Evolutionary conservation across 139 green algal species (phyloP).

Genomic region (Auxenochlorella pyrenoidosa): DNA sequence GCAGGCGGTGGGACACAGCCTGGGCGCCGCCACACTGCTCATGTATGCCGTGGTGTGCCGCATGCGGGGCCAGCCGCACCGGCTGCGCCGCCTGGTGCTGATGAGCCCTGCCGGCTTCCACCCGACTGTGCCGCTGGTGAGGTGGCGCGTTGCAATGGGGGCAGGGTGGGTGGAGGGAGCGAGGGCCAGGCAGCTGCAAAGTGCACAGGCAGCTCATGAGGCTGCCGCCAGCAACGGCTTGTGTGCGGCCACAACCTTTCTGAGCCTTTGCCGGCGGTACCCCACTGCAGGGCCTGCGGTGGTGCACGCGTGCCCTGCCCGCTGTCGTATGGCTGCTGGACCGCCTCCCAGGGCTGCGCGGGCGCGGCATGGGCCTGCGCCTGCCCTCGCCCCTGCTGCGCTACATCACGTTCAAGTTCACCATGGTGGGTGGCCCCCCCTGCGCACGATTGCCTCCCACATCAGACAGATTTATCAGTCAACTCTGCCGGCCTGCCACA

Average conservation of each 20-base stretch:
- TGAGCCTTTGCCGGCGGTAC: background rate
- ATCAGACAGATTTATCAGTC: too few relatives aligned
- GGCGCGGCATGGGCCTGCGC: constrained; percentile 57
- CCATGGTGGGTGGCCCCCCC: constrained; percentile 25
- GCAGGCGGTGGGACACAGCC: constrained; percentile 67
- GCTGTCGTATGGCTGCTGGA: constrained; percentile 11
- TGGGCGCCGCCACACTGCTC: constrained; percentile 72
- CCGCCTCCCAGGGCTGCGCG: background rate
- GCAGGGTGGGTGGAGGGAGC: background rate
- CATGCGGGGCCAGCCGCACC: constrained; percentile 53
- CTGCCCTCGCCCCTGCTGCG: constrained; percentile 76
- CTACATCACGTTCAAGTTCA: constrained; percentile 74
- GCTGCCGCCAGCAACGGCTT: background rate
- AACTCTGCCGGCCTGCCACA: too few relatives aligned
- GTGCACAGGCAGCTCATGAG: background rate
- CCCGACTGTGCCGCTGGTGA: constrained; percentile 38
- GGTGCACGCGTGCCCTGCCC: constrained; percentile 35
- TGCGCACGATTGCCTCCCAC: too few relatives aligned
- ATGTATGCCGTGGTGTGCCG: constrained; percentile 64
- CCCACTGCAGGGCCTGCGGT: constrained; percentile 3
- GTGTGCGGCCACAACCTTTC: too few relatives aligned
- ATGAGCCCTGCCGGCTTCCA: constrained; percentile 87
- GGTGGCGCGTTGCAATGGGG: background rate
- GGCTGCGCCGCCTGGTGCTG: constrained; percentile 77
- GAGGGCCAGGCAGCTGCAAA: background rate